Percentiles rank a stretch among this genome's conserved stretches.
phyloP scores from a whole-genome alignment of 1,139 yeast species.

The Debaryomyces nepalensis region DNA sequence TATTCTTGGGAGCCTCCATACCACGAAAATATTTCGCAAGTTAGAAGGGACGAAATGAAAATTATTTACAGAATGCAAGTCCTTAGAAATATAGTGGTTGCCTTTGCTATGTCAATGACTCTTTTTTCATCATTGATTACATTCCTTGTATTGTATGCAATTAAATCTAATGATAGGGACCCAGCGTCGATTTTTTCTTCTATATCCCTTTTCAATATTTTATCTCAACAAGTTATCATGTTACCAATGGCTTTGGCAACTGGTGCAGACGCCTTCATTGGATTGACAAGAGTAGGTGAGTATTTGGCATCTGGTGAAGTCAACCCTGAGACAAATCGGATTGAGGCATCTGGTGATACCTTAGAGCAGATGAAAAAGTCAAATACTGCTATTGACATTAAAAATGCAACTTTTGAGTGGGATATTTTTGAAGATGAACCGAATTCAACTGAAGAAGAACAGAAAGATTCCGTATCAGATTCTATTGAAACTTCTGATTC shows the following conservation, averaged over 20 bases:
- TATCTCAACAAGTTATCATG: conserved; percentile 52
- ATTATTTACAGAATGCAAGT: conserved; percentile 53
- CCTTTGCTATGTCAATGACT: conserved; percentile 61
- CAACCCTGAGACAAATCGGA: conserved; percentile 21
- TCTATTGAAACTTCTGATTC: conserved; percentile 13
- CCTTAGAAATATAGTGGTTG: conserved; percentile 58
- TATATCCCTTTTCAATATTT: conserved; percentile 66
- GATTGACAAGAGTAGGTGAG: conserved; percentile 60
- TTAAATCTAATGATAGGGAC: conserved; percentile 41
- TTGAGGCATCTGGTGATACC: conserved; percentile 28
- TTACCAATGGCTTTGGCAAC: conserved; percentile 71
- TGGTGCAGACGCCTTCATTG: conserved; percentile 66
- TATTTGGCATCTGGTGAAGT: conserved; percentile 38
- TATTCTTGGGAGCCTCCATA: conserved; percentile 70
- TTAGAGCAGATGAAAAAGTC: conserved; percentile 31
- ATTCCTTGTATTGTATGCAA: conserved; percentile 65
- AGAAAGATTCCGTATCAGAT: conserved; percentile 15
- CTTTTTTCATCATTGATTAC: conserved; percentile 68
- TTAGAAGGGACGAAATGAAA: conserved; percentile 53
- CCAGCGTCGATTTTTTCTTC: conserved; percentile 81
- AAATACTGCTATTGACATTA: conserved; percentile 31
- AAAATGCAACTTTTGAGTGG: conserved; percentile 40
- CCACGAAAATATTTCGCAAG: conserved; percentile 42
- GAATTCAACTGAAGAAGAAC: conserved; percentile 15
- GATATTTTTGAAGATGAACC: conserved; percentile 42